These are phyloP conservation scores for Epichloe hybrida DNA, from an alignment of 2,329 filamentous ascomycete genomes.

Conservation along the genomic window DNA sequence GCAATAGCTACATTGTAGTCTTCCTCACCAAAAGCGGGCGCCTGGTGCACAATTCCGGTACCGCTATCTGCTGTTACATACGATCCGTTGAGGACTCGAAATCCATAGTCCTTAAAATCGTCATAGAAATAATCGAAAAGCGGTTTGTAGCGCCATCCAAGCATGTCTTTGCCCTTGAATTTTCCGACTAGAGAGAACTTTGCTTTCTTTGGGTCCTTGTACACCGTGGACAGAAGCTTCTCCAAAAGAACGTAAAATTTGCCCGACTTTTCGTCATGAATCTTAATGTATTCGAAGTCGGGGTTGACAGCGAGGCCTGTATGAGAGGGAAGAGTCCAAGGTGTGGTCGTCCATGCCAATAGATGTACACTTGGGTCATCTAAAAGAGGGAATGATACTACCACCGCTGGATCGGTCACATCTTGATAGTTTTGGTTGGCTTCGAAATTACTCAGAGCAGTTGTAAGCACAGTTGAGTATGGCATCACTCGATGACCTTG, in stretches of 20 bases:
- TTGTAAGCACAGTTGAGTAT: slow-evolving; percentile 82
- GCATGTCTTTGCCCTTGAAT: slow-evolving; percentile 53
- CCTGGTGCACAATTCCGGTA: slow-evolving; percentile 87
- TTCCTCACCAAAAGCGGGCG: slow-evolving; percentile 88
- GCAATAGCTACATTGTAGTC: slow-evolving; percentile 78
- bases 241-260: slow-evolving; percentile 81
- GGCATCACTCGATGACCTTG: slow-evolving; percentile 89
- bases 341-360: slow-evolving; percentile 82
- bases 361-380: slow-evolving; percentile 63
- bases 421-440: slow-evolving; percentile 92
- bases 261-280: slow-evolving; percentile 66
- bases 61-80: slow-evolving; percentile 86
- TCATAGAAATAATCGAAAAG: slow-evolving; percentile 84
- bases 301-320: slow-evolving; percentile 65
- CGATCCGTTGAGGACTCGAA: slow-evolving; percentile 66
- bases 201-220: slow-evolving; percentile 64
- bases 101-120: slow-evolving; percentile 73
- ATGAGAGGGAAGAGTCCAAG: slow-evolving; percentile 74
- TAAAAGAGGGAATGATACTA: slow-evolving; percentile 74
- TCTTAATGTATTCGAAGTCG: slow-evolving; percentile 77
- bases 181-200: slow-evolving; percentile 58
- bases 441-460: slow-evolving; percentile 84
- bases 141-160: slow-evolving; percentile 64
- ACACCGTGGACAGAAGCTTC: slow-evolving; percentile 67
- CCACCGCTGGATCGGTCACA: slow-evolving; percentile 78